Evolutionary conservation across 2,329 filamentous ascomycete species (phyloP), one percentile per base, ranked within the genome.

Genomic region (Coniosporium tulheliwenetii): DNA sequence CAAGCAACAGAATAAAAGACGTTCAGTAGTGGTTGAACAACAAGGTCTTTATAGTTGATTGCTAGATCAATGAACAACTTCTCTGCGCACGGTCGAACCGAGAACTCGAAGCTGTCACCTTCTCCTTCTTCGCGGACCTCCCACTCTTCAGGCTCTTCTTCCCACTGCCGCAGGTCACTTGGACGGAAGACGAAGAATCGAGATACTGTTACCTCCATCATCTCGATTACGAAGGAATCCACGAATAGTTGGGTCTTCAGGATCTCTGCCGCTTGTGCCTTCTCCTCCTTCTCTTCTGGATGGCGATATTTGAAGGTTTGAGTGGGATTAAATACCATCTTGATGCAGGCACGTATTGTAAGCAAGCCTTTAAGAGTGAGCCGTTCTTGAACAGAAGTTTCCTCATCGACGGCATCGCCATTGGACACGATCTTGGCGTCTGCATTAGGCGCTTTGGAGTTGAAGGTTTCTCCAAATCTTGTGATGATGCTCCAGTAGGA

Each of bases 81-180:
- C 60, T 98, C 91, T 0, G 91, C 81, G 55, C 89, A 96, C 2
- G 87, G 85, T 30, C 89, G 78, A 40, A 96, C 80, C 43, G 89
- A 84, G 65, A 87, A 95, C 53, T 96, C 86, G 72, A 83, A 96
- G 1, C 82, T 84, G 49, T 85, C 83, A 31, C 82, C 79, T 44
- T 84, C 76, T 44, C 80, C 82, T 52, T 93, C 85, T 64, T 95
- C 86, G 51, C 81, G 78, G 47, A 83, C 79, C 58, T 95, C 89
- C 87, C 91, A 98, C 41, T 93, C 86, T 57, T 98, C 85, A 0
- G 89, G 85, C 43, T 94, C 86, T 53, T 93, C 81, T 55, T 93
- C 81, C 91, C 91, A 98, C 43, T 85, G 81, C 45, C 85, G 78
- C 1, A 96, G 72, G 58, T 98, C 91, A 39, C 77, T 77, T 44